Evolutionary conservation across 2,329 filamentous ascomycete genomes (phyloP).

Genomic region (Mycosphaerella sp.): DNA sequence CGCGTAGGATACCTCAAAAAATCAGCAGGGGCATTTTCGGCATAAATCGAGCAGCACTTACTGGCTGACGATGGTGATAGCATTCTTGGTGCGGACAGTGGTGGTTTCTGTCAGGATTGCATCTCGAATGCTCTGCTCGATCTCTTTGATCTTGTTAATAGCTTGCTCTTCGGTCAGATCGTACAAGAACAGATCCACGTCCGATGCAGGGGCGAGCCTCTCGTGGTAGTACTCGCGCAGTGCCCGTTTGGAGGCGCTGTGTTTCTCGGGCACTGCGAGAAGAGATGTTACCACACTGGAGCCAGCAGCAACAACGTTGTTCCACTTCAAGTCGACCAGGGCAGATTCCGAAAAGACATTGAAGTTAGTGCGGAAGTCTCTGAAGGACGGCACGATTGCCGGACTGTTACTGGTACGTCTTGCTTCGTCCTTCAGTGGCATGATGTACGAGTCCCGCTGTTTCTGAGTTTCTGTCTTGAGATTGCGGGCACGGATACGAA

Average conservation of each 20-base stretch:
- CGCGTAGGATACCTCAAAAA: conserved; percentile 53
- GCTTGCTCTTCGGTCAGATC: conserved; percentile 71
- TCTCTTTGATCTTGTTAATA: conserved; percentile 75
- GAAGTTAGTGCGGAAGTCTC: conserved; percentile 74
- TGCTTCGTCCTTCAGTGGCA: conserved; percentile 57
- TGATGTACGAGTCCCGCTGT: conserved; percentile 61
- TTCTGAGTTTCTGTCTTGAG: conserved; percentile 52
- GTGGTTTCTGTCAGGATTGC: conserved; percentile 77
- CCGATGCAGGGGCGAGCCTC: conserved; percentile 72
- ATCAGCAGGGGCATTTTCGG: not conserved
- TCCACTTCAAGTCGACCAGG: conserved; percentile 71
- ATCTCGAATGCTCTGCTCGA: conserved; percentile 68
- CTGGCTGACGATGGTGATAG: conserved; percentile 77
- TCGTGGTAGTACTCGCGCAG: conserved; percentile 66
- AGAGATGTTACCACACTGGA: conserved; percentile 75
- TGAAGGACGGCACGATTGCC: conserved; percentile 61
- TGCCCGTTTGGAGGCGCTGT: conserved; percentile 37
- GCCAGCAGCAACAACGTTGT: conserved; percentile 73
- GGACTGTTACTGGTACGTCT: conserved; percentile 58
- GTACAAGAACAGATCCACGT: conserved; percentile 82
- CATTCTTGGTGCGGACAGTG: conserved; percentile 77
- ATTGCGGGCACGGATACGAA: conserved; percentile 59
- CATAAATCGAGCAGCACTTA: conserved; percentile 42
- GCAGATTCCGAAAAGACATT: conserved; percentile 74
- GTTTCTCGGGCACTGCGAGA: conserved; percentile 55